These are phyloP conservation scores for Rhizopogon rudus DNA, from an alignment of 768 basidiomycete species.

Conservation along the genomic window DNA sequence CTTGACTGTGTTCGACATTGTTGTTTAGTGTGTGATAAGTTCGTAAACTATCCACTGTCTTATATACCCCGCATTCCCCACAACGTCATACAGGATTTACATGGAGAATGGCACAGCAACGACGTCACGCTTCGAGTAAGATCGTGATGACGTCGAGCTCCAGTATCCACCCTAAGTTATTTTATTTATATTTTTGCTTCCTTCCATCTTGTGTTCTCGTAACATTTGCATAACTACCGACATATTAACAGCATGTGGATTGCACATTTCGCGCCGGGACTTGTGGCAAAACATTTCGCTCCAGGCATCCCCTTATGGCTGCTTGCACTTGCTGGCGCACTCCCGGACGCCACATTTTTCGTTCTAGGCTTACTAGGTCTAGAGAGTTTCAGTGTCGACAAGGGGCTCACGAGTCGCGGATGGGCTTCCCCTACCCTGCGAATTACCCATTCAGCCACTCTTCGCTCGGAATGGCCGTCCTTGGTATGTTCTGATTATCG, in stretches of 20 bases:
- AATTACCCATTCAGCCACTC: slow-evolving; percentile 30
- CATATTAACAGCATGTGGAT: not conserved
- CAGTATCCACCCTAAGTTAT: not conserved
- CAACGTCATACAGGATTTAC: not conserved
- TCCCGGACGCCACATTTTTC: slow-evolving; percentile 24
- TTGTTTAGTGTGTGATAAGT: not conserved
- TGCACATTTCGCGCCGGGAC: slow-evolving; percentile 1
- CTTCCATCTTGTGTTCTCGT: not conserved
- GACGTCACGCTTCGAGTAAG: not conserved
- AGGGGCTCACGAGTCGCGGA: slow-evolving; percentile 12
- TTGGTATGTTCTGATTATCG: slow-evolving; percentile 9
- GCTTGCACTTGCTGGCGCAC: slow-evolving; percentile 20
- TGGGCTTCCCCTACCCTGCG: slow-evolving; percentile 28
- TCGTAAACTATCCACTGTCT: not conserved
- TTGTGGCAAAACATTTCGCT: slow-evolving; percentile 1
- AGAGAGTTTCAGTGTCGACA: slow-evolving; percentile 23
- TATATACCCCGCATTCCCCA: not conserved
- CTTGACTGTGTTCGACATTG: slow-evolving; percentile 6
- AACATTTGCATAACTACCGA: not conserved
- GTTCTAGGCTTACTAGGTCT: slow-evolving; percentile 22
- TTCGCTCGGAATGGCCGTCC: slow-evolving; percentile 17
- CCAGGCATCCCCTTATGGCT: slow-evolving; percentile 5
- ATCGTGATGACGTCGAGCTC: not conserved
- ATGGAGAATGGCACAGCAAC: not conserved
- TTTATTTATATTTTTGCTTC: not conserved